Percentiles rank a stretch among this genome's conserved stretches.
These are phyloP conservation scores for Cladobotryum mycophilum DNA, from an alignment of 2,329 filamentous ascomycete species.

Conservation along the genomic window DNA sequence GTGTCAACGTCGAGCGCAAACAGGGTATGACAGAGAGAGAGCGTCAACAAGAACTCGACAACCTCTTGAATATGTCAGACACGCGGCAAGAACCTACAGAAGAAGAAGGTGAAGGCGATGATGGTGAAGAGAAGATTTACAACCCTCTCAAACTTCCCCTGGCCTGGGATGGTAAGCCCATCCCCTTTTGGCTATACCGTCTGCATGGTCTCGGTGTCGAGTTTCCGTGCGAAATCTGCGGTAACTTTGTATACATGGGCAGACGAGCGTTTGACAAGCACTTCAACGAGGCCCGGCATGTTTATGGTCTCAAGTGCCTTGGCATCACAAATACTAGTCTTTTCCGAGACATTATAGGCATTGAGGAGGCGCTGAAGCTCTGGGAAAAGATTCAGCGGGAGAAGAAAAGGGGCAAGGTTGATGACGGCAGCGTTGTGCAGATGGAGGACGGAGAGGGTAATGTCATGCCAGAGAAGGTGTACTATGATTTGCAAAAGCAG, in stretches of 20 bases:
- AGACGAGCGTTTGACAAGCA: constrained; percentile 96
- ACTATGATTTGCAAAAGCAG: constrained; percentile 89
- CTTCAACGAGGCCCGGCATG: constrained; percentile 88
- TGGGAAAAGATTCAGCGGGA: constrained; percentile 93
- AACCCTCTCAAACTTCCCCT: constrained; percentile 94
- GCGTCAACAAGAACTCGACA: constrained; percentile 87
- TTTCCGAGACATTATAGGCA: constrained; percentile 89
- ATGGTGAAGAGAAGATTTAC: constrained; percentile 85
- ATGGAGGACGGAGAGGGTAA: constrained; percentile 98
- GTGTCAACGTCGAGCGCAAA: constrained; percentile 90
- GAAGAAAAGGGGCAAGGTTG: constrained; percentile 68
- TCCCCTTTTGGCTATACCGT: constrained; percentile 98
- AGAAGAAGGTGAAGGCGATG: constrained; percentile 63
- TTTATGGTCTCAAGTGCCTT: constrained; percentile 88
- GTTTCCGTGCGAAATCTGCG: constrained; percentile 92
- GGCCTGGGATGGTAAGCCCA: constrained; percentile 97
- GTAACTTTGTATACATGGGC: constrained; percentile 99
- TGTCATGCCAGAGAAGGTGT: constrained; percentile 98
- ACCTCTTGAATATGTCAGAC: constrained; percentile 54
- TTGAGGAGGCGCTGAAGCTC: constrained; percentile 78
- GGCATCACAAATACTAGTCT: constrained; percentile 87
- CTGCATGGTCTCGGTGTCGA: constrained; percentile 92
- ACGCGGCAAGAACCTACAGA: constrained; percentile 33
- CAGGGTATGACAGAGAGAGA: constrained; percentile 97
- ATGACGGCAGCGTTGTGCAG: constrained; percentile 82